These are phyloP conservation scores for Serendipita sp. DNA, from an alignment of 768 basidiomycete species.

Conservation along the genomic window DNA sequence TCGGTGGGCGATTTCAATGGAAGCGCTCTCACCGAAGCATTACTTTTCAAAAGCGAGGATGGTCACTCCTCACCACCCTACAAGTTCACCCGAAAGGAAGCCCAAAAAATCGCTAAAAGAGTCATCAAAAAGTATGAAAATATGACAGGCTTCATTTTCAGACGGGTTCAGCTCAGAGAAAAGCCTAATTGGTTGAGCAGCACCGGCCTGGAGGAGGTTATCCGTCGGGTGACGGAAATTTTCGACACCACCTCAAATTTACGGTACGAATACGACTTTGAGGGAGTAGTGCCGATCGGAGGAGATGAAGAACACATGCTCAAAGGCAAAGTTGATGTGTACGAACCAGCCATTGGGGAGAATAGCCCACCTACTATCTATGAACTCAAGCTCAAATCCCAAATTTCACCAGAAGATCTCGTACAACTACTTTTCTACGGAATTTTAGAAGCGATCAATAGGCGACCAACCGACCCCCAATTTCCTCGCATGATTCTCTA, in stretches of 20 bases:
- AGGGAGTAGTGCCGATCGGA: background rate
- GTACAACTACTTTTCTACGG: background rate
- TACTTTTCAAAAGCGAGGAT: background rate
- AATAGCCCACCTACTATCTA: background rate
- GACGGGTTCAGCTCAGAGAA: background rate
- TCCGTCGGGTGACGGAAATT: too few species aligned
- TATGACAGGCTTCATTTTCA: background rate
- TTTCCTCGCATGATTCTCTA: background rate
- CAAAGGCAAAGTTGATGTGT: background rate
- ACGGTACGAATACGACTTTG: background rate
- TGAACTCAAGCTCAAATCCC: background rate
- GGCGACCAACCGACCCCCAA: background rate
- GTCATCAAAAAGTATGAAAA: too few species aligned
- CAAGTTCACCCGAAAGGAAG: too few species aligned
- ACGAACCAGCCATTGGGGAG: background rate
- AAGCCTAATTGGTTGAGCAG: background rate
- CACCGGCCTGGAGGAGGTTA: background rate
- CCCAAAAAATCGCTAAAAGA: too few species aligned
- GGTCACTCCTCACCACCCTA: too few species aligned
- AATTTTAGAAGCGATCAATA: background rate
- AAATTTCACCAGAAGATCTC: background rate
- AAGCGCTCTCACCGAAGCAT: background rate
- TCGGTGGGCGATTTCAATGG: constrained; percentile 5
- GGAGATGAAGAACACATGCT: background rate
- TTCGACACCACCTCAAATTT: too few species aligned